A percentile compares a stretch with the other conserved stretches of the same genome.
Evolutionary conservation across 805 yeast genomes (phyloP).

Genomic region (Diddensiella caesifluorescens): DNA sequence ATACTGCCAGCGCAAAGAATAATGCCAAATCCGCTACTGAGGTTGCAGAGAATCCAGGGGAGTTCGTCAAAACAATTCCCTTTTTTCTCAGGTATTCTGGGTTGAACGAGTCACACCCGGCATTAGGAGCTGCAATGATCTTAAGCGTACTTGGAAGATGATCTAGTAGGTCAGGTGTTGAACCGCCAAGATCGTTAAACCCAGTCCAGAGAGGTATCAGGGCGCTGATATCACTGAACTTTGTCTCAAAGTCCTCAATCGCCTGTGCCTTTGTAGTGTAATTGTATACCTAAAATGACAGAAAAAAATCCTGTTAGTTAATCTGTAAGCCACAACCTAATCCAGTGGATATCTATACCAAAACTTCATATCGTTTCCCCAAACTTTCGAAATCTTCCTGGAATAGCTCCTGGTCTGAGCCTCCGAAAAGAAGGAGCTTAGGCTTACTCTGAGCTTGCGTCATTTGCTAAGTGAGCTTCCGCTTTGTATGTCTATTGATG

Average conservation of each 20-base stretch:
- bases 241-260: constrained; percentile 36
- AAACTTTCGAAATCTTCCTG: not conserved
- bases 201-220: constrained; percentile 54
- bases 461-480: too few relatives aligned
- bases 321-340: too few relatives aligned
- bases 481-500: too few relatives aligned
- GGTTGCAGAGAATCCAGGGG: constrained; percentile 45
- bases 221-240: constrained; percentile 42
- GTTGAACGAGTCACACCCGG: constrained; percentile 54
- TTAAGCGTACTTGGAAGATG: constrained; percentile 44
- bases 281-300: constrained; percentile 8
- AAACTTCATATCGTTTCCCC: constrained; percentile 1
- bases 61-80: constrained; percentile 55
- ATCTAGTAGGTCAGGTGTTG: constrained; percentile 34
- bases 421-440: constrained; percentile 2
- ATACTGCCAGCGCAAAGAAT: constrained; percentile 51
- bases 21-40: constrained; percentile 73
- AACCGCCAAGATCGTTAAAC: constrained; percentile 30
- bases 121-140: constrained; percentile 52
- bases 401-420: not conserved
- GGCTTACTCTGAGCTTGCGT: too few relatives aligned
- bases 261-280: constrained; percentile 33
- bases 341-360: constrained; percentile 1
- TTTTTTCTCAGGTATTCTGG: constrained; percentile 37
- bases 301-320: not conserved